These are phyloP conservation scores for Aspergillus felis DNA, from an alignment of 2,329 filamentous ascomycete genomes.

Conservation along the genomic window DNA sequence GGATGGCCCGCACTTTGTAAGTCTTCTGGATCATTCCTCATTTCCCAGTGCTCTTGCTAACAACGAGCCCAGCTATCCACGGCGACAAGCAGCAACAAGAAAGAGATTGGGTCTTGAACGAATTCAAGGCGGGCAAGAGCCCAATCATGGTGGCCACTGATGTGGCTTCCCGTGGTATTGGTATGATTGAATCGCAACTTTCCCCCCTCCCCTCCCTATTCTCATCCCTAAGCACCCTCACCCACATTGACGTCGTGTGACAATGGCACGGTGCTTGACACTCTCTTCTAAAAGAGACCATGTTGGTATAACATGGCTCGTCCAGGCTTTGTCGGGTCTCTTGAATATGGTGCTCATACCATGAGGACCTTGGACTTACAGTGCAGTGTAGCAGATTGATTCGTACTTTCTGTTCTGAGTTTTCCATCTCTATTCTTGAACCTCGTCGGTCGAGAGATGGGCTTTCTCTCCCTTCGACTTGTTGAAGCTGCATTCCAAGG, in stretches of 20 bases:
- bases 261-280: constrained; percentile 75
- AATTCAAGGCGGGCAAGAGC: constrained; percentile 99
- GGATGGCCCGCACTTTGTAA: constrained; percentile 95
- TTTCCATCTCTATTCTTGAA: constrained; percentile 66
- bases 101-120: constrained; percentile 98
- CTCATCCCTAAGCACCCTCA: constrained; percentile 34
- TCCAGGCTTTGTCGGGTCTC: constrained; percentile 81
- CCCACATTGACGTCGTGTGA: constrained; percentile 56
- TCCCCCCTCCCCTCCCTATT: constrained; percentile 30
- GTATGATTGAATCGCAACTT: constrained; percentile 76
- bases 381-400: constrained; percentile 69
- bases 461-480: constrained; percentile 57
- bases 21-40: constrained; percentile 34
- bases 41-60: constrained; percentile 37
- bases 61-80: constrained; percentile 69
- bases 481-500: constrained; percentile 75
- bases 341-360: constrained; percentile 66
- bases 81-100: constrained; percentile 99
- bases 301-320: constrained; percentile 82
- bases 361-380: constrained; percentile 83
- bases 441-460: constrained; percentile 67
- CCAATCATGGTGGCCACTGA: constrained; percentile 99
- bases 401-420: constrained; percentile 51
- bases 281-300: constrained; percentile 71
- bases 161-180: constrained; percentile 99